Base-by-base conservation (phyloP, 805 yeast species). In the Ogataea siamensis region DNA sequence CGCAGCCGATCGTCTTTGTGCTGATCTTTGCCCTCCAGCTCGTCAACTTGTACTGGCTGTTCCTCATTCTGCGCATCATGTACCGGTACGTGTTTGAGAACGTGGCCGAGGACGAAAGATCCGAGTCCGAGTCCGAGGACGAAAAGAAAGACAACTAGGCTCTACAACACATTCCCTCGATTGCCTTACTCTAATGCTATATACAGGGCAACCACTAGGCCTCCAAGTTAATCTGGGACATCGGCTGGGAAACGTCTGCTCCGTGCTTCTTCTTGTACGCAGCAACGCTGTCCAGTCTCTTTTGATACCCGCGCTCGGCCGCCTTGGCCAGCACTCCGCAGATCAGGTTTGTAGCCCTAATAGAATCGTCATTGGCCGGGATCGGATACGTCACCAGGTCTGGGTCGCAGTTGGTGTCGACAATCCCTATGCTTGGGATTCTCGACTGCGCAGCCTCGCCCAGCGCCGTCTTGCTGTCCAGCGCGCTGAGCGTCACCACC, bases 351-450 rank as follows among this genome's bases (percentile, higher is more conserved):
- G 83, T 78, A 6, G 95, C 76, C 61, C 99, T 76, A 42, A 78
- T 66, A 6, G 95, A 83, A 60, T 89, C 97, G 60, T 93, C 98
- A 59, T 93, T 93, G 46, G 95, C 95, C 12, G 98, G 98, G 49
- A 93, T 85, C 35, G 98, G 95, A 57, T 93, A 93, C 2, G 96
- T 87, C 37, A 91, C 85, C 50, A 83, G 66, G 11, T 85, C 76
- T 7, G 97, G 95, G 58, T 93, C 96, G 59, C 84, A 80, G 63
- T 93, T 91, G 15, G 98, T 89, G 64, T 93, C 99, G 46, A 93
- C 79, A 41, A 93, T 74, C 19, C 96, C 98, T 52, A 93, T 79
- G 0, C 97, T 88, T 42, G 99, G 99, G 21, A 93, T 76, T 59
- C 95, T 76, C 43, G 81, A 71, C 55, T 78, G 78, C 50, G 78